Conservation (phyloP, 345 rosid species). For the Moricandia moricandioides region DNA sequence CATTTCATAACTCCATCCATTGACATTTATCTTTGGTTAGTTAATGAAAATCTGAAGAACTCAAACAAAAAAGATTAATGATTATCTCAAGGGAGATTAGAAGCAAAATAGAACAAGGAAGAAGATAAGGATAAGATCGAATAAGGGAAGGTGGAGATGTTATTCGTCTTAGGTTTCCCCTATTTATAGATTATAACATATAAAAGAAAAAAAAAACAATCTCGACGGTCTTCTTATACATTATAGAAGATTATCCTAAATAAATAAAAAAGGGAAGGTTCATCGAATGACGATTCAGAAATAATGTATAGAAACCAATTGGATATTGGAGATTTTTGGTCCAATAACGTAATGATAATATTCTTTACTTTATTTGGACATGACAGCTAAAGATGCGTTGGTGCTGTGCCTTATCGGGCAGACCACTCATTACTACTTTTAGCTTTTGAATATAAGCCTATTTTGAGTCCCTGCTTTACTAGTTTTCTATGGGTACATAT, state of each 20-base stretch:
- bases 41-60: not conserved
- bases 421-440: conserved; percentile 13
- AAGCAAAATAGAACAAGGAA: conserved; percentile 30
- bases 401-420: conserved; percentile 2
- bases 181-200: conserved; percentile 28
- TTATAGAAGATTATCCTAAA: conserved; percentile 14
- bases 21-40: conserved; percentile 6
- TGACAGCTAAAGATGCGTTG: conserved; percentile 22
- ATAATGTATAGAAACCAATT: not conserved
- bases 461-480: no score
- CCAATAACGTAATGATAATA: not conserved
- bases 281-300: conserved; percentile 14
- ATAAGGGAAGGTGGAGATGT: conserved; percentile 7
- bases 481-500: no score
- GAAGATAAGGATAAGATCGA: conserved; percentile 35
- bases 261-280: not conserved
- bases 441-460: not conserved
- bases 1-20: conserved; percentile 43
- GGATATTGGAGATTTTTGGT: conserved; percentile 1
- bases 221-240: not conserved
- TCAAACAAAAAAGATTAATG: conserved; percentile 8
- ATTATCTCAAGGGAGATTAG: not conserved
- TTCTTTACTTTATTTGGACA: conserved; percentile 12
- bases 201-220: not conserved
- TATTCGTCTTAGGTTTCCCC: conserved; percentile 13